Base-by-base conservation (phyloP, 148 eudicot species). In the Fagopyrum esculentum region DNA sequence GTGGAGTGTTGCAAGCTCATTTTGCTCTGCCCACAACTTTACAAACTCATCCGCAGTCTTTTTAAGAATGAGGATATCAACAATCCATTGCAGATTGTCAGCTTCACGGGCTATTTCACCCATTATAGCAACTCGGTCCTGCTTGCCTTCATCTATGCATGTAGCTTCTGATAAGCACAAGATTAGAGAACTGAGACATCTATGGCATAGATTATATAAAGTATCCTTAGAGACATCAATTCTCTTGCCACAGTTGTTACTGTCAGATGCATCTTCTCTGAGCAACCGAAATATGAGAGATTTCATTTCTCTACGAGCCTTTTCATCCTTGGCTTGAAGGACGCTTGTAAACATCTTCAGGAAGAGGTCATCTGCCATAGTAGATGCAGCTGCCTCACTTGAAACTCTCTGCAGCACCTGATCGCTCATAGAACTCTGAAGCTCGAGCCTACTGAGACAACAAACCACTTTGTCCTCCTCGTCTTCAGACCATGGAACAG, bases 41-140 rank as follows among this genome's bases (percentile, higher is more conserved):
- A 91, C 95, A 81, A 91, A 91, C 76, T 89, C 98, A 9, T 89
- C 97, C 16, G 88, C 93, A 76, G 86, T 80, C 80, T 87, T 89
- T 72, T 86, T 85, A 46, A 89, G 86, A 9, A 89, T 83, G 10
- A 93, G 80, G 73, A 93, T 87, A 45, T 87, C 97, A 4, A 88
- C 91, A 43, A 93, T 80, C 98, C 98, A 93, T 75, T 91, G 93
- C 84, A 93, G 81, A 75, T 91, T 93, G 72, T 91, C 98, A 59
- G 98, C 97, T 82, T 89, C 98, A 69, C 95, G 85, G 60, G 97
- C 93, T 47, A 93, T 90, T 78, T 89, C 95, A 0, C 83, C 85
- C 95, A 93, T 91, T 50, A 91, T 68, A 76, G 77, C 82, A 30
- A 92, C 91, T 52, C 96, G 85, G 47, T 90, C 96, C 54, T 79